A percentile compares a stretch with the other conserved stretches of the same genome.
phyloP scores from a whole-genome alignment of 208 protist genomes.

The Leishmania tropica region DNA sequence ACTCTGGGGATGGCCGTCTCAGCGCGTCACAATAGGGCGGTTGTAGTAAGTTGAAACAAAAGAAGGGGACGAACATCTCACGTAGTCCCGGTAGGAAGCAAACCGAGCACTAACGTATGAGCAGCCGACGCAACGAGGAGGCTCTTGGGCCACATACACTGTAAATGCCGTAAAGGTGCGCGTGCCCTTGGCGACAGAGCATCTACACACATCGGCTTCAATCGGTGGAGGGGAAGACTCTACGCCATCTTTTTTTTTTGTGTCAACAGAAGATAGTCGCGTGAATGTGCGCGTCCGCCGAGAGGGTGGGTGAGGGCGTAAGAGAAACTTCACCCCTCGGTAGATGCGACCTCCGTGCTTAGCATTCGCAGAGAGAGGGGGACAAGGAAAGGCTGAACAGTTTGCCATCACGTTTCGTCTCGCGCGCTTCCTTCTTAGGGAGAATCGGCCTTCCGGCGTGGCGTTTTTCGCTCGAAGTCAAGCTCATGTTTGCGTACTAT shows the following conservation, averaged over 20 bases:
- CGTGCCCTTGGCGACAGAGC: background rate
- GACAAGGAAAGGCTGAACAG: background rate
- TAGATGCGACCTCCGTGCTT: background rate
- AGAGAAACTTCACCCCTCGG: background rate
- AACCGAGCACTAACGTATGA: conserved; percentile 5
- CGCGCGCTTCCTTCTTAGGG: background rate
- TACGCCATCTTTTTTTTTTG: background rate
- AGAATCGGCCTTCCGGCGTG: background rate
- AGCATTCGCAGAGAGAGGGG: background rate
- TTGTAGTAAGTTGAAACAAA: conserved; percentile 1
- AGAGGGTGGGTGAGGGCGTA: background rate
- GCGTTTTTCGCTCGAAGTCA: background rate
- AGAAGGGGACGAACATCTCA: background rate
- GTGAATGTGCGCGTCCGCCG: background rate
- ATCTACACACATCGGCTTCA: background rate
- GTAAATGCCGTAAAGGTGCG: background rate
- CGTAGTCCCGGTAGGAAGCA: conserved; percentile 1
- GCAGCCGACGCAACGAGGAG: background rate
- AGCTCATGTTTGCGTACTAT: background rate
- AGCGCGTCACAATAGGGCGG: background rate
- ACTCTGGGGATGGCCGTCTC: background rate
- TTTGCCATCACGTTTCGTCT: background rate
- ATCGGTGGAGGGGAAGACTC: background rate
- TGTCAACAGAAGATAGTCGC: background rate
- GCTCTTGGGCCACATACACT: too few species aligned